Base-by-base conservation (phyloP, 768 basidiomycete species). In the Termitomyces sp. region DNA sequence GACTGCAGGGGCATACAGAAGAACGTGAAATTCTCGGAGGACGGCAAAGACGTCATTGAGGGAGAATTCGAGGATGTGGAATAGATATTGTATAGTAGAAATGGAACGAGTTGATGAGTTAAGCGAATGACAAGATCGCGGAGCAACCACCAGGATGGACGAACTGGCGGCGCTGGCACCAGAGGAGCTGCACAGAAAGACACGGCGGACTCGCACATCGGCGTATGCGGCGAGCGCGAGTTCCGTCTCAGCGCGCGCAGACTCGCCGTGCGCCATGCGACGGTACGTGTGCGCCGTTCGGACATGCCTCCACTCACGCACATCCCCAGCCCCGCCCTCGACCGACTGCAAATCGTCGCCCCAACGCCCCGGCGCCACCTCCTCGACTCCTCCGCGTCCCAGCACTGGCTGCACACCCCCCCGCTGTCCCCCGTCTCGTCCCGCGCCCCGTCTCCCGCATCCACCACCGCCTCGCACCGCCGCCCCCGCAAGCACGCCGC, bases 1-100 rank as follows among this genome's bases (percentile, higher is more conserved):
- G 46, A 60, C 15, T 28, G 28, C 4, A 4, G 31, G 21, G 8
- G 26, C 35, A 17, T 9, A 17, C 62, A 91, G 87, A 79, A 85
- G 50, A 89, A 89, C 62, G 82, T 92, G 48, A 87, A 83, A 63
- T 85, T 93, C 57, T 89, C 89, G 0, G 80, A 82, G 57, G 90
- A 93, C 62, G 91, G 91, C 37, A 86, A 89, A 68, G 75, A 63
- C 11, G 78, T 91, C 1, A 60, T 88, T 50, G 86, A 88, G 63
- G 87, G 87, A 21, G 38, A 15, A 33, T 35, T 53, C 3, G 69
- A 82, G 56, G 84, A 85, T 62, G 59, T 78, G 6, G 75, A 80
- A 43, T 40, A 38, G 47, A 33, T 48, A 3, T 38, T 23, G 23
- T 23, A 23, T 23, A 23, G 23, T 23, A 23, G 23, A 23, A 23